A percentile compares a stretch with the other conserved stretches of the same genome.
Conservation (phyloP, 805 yeast genomes). For the Zygosaccharomyces bisporus region DNA sequence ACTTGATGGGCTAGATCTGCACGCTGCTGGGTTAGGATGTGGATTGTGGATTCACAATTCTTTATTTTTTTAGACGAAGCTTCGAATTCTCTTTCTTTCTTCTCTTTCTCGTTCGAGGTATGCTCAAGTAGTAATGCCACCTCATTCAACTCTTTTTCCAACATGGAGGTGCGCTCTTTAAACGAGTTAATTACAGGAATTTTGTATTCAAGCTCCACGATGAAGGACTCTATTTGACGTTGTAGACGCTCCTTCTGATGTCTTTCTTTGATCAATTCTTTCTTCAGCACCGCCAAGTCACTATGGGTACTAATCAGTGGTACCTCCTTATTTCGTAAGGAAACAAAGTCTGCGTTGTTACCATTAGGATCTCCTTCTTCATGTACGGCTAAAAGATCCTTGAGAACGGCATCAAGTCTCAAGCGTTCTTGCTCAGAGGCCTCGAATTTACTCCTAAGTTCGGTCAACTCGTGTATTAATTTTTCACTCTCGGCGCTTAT, state of each 20-base stretch:
- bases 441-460: slow-evolving; percentile 35
- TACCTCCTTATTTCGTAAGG: slow-evolving; percentile 8
- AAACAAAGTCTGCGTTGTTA: slow-evolving; percentile 13
- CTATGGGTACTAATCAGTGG: slow-evolving; percentile 42
- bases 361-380: slow-evolving; percentile 5
- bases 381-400: slow-evolving; percentile 36
- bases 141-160: slow-evolving; percentile 55
- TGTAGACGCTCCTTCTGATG: slow-evolving; percentile 69
- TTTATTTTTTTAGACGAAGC: slow-evolving; percentile 25
- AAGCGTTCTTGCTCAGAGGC: slow-evolving; percentile 35
- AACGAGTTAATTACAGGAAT: slow-evolving; percentile 72
- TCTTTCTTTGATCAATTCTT: slow-evolving; percentile 64
- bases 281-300: slow-evolving; percentile 61
- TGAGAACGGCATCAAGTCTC: slow-evolving; percentile 44
- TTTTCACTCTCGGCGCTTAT: slow-evolving; percentile 24
- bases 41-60: slow-evolving; percentile 36
- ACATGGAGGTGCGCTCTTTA: slow-evolving; percentile 51
- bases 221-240: slow-evolving; percentile 63
- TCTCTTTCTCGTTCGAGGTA: slow-evolving; percentile 47
- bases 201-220: slow-evolving; percentile 70
- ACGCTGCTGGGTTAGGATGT: slow-evolving; percentile 52
- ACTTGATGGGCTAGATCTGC: slow-evolving; percentile 79
- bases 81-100: slow-evolving; percentile 29
- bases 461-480: slow-evolving; percentile 33
- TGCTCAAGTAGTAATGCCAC: slow-evolving; percentile 54